Conservation (phyloP, 73 alveolate species). For the Durusdinium trenchii region DNA sequence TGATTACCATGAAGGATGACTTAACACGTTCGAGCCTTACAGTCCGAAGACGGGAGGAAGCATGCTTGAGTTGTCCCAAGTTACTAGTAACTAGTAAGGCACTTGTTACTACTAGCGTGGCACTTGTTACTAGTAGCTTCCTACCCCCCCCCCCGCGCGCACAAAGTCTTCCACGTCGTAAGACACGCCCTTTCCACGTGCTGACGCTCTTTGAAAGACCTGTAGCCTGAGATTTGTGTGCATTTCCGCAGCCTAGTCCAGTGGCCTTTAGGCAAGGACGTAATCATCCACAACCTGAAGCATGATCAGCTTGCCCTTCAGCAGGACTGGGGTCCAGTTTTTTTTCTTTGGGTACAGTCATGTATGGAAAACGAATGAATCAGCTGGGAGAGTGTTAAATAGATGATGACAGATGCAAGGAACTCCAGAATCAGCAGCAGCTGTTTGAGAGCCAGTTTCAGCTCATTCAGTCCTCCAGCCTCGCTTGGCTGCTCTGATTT, state of each 20-base stretch:
- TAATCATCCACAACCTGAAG: slow-evolving; percentile 68
- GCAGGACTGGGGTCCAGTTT: background rate
- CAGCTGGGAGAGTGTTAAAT: background rate
- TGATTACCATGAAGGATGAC: slow-evolving; percentile 59
- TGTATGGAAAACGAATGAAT: background rate
- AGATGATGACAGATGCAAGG: background rate
- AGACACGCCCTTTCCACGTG: too few relatives aligned
- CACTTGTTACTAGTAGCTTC: too few relatives aligned
- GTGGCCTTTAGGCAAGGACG: slow-evolving; percentile 24
- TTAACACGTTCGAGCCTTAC: slow-evolving; percentile 23
- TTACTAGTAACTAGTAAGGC: too few relatives aligned
- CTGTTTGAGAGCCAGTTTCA: slow-evolving; percentile 69
- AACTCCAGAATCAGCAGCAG: slow-evolving; percentile 62
- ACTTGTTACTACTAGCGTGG: too few relatives aligned
- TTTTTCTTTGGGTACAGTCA: background rate
- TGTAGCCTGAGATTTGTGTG: too few relatives aligned
- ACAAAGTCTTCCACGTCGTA: too few relatives aligned
- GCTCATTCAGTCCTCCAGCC: slow-evolving; percentile 21
- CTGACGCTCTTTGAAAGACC: too few relatives aligned
- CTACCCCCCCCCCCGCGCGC: too few relatives aligned
- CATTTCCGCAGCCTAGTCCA: background rate
- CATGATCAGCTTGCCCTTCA: slow-evolving; percentile 43
- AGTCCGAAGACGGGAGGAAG: background rate
- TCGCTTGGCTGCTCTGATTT: background rate
- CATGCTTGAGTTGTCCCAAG: background rate